Base-by-base conservation (phyloP, 805 yeast species). In the Candida oleophila region DNA sequence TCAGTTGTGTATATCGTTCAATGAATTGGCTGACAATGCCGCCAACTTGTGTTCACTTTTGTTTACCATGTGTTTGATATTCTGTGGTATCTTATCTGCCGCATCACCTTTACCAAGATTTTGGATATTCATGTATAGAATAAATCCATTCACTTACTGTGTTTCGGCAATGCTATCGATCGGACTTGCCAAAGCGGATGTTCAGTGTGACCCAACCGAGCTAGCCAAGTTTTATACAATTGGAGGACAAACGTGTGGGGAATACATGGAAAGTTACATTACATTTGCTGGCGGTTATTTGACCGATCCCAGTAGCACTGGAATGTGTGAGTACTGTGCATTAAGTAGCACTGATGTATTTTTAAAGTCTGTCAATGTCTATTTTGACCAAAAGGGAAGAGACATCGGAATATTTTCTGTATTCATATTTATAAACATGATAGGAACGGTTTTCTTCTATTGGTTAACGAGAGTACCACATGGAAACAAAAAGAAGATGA, bases 71-170 rank as follows among this genome's bases (percentile, higher is more conserved):
- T 70, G 81, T 36, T 68, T 87, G 66, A 77, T 78, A 45, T 85
- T 87, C 79, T 85, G 89, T 74, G 96, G 96, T 76, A 88, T 85
- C 38, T 68, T 87, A 68, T 81, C 78, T 14, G 69, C 79, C 21
- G 78, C 81, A 38, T 59, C 70, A 15, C 68, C 64, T 28, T 50
- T 69, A 69, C 86, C 87, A 30, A 81, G 89, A n/a, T 87, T 87
- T 74, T 83, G 72, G 72, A 56, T 63, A 37, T 67, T 66, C 54
- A 64, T 67, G 67, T 67, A 67, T 61, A 51, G 68, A 45, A 53
- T 51, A 37, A 66, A 62, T 51, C 72, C 72, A 14, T 60, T 67
- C 48, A 65, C 71, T 1, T 67, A 67, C 50, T 61, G 65, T 59
- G 52, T 64, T 41, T 60, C 61, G 43, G 62, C 56, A 38, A 55